Evolutionary conservation across 495 filamentous ascomycete species (phyloP).

Genomic region (Penicillium canariense): DNA sequence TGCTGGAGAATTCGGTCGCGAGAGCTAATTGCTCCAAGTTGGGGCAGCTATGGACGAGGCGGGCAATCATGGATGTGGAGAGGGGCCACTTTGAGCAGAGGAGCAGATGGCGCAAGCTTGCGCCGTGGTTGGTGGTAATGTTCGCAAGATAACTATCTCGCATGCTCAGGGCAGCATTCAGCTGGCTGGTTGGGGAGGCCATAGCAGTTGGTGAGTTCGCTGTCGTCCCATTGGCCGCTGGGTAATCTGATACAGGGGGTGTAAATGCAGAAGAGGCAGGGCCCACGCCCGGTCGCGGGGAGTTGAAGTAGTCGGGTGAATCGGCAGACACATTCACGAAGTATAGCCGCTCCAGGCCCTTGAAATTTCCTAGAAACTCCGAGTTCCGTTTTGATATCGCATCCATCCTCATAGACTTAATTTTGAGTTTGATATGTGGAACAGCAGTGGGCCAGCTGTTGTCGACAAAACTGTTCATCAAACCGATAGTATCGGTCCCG

Average conservation of each 20-base stretch:
- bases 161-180: constrained; percentile 28
- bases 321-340: constrained; percentile 41
- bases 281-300: constrained; percentile 18
- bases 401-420: constrained; percentile 47
- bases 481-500: constrained; percentile 35
- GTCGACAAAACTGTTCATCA: constrained; percentile 55
- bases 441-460: constrained; percentile 44
- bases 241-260: constrained; percentile 27
- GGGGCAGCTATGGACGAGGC: constrained; percentile 53
- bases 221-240: constrained; percentile 13
- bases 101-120: constrained; percentile 54
- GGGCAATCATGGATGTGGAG: constrained; percentile 44
- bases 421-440: constrained; percentile 18
- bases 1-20: constrained; percentile 42
- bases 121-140: constrained; percentile 47
- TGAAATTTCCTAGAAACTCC: constrained; percentile 38
- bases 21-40: constrained; percentile 58
- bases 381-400: constrained; percentile 37
- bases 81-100: constrained; percentile 58
- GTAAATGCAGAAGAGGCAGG: constrained; percentile 25
- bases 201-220: constrained; percentile 22
- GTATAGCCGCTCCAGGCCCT: constrained; percentile 45
- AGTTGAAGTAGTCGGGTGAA: constrained; percentile 30
- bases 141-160: constrained; percentile 45
- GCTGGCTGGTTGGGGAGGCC: constrained; percentile 28